A percentile compares a stretch with the other conserved stretches of the same genome.
These are phyloP conservation scores for Verticillium dahliae DNA, from an alignment of 2,329 filamentous ascomycete genomes.

Conservation along the genomic window DNA sequence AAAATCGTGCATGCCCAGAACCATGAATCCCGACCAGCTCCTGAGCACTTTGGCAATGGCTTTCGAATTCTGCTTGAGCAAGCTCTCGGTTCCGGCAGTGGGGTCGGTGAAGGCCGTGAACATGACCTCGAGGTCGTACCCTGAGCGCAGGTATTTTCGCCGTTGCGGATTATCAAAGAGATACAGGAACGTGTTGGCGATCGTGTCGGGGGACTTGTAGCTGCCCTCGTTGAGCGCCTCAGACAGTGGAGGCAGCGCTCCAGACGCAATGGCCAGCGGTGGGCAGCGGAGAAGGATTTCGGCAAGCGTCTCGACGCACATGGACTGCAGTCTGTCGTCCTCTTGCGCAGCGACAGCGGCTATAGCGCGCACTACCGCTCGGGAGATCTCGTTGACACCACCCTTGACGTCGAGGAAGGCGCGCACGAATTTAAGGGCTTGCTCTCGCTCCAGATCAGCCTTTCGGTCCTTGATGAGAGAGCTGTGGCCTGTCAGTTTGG, in stretches of 20 bases:
- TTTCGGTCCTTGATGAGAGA: conserved; percentile 95
- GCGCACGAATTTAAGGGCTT: conserved; percentile 92
- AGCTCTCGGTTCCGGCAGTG: conserved; percentile 47
- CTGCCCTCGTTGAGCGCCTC: conserved; percentile 85
- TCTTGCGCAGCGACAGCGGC: conserved; percentile 84
- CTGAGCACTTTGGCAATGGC: conserved; percentile 89
- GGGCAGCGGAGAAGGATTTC: conserved; percentile 89
- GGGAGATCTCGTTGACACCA: conserved; percentile 79
- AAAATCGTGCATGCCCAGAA: conserved; percentile 81
- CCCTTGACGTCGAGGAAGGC: conserved; percentile 95
- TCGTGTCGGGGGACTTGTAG: conserved; percentile 86
- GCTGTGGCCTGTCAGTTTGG: conserved; percentile 20
- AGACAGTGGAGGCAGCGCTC: conserved; percentile 80
- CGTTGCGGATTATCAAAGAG: conserved; percentile 78
- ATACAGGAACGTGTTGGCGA: conserved; percentile 83
- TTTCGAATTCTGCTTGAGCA: conserved; percentile 79
- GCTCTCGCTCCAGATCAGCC: conserved; percentile 93
- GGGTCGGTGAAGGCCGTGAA: conserved; percentile 94
- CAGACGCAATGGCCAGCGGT: conserved; percentile 70
- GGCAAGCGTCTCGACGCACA: conserved; percentile 86
- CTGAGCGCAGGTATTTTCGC: conserved; percentile 76
- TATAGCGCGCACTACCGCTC: conserved; percentile 80
- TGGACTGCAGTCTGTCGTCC: conserved; percentile 81
- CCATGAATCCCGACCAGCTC: conserved; percentile 89
- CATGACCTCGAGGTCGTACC: conserved; percentile 80